Evolutionary conservation across 1,284 basidiomycete genomes (phyloP), one percentile per base, ranked within the genome.

Genomic region (Apiotrichum gracile): DNA sequence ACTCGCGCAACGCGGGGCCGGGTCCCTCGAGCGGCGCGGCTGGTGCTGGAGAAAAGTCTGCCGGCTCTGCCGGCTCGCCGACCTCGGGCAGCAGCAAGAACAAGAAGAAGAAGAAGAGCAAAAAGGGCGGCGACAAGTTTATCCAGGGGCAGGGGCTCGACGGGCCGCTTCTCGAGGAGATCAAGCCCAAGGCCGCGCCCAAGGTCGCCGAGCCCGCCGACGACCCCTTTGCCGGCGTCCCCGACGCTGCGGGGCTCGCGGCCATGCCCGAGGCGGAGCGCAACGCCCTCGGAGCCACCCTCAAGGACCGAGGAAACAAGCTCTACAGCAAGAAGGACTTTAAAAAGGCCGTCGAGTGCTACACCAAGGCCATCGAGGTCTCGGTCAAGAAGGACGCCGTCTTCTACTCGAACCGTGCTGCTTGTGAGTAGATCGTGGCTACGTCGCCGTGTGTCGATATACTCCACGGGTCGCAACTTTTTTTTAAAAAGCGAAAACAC

Each of bases 341-440:
- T 69, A 73, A 80, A 26, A 79, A 81, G 46, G 96, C 96, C 10
- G 85, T 86, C 47, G 82, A 85, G 39, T 82, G 86, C 66, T 99
- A 98, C 81, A 88, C 91, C 26, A 87, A 87, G 70, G 94, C 96
- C 25, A 96, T 97, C 62, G 83, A 85, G 54, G 80, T 90, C 13
- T 82, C 89, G 3, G 86, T 87, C 34, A 85, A 85, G 70, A 85
- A 88, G 26, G 90, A 96, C 70, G 86, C 94, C 29, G 91, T 97
- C 46, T 98, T 89, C 78, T 97, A 86, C 82, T 91, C 88, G 73
- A 99, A 99, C 78, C 86, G 96, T 54, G 94, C 94, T 41, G 96
- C 96, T 56, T 97, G 93, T 91, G 57, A 63, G 85, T 68, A 43
- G 25, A 29, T 29, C 27, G n/a, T 10, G 24, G 10, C 27, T 27